Evolutionary conservation across 1,139 yeast genomes (phyloP), one percentile per base, ranked within the genome.

Genomic region (Candida gigantensis): DNA sequence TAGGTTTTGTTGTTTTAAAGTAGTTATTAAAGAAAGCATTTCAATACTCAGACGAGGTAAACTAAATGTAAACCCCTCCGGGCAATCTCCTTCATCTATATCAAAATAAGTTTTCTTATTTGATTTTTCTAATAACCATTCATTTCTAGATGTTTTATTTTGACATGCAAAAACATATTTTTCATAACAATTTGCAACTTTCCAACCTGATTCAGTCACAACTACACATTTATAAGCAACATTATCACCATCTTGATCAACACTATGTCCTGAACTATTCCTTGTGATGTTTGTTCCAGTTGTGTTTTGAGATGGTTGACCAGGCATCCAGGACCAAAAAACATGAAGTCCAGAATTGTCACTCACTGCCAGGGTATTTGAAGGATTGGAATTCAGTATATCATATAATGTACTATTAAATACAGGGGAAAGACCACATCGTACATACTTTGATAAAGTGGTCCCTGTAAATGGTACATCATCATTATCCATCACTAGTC

Each of bases 311-410:
- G 26, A 23, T 10, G 90, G 92, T 48, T 82, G 77, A 5, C 68
- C 66, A 1, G 68, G 60, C 2, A 70, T 73, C 95, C 95, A 86
- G 4, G 87, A 72, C 96, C 96, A 88, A 23, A 79, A 59, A 6
- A 65, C 51, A 12, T 47, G 37, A 1, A 70, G 68, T 0, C 57
- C 32, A 24, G 60, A 47, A 6, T 60, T 43, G 3, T 40, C 49
- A 29, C 27, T 40, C 41, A 10, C 38, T 19, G 11, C 18, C 29
- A 7, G 13, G 8, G 14, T 16, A 16, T 11, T 19, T 18, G 16
- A 21, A 18, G 3, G 14, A 2, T 34, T 18, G n/a, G 36, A 42
- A 6, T 55, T 49, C 2, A 46, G 40, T n/a, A 69, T 48, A 1
- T 31, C 20, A 38, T 64, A 62, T 3, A 27, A 11, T 1, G 65